Conservation (phyloP, 257 asterid species). For the Nicotiana tabacum region DNA sequence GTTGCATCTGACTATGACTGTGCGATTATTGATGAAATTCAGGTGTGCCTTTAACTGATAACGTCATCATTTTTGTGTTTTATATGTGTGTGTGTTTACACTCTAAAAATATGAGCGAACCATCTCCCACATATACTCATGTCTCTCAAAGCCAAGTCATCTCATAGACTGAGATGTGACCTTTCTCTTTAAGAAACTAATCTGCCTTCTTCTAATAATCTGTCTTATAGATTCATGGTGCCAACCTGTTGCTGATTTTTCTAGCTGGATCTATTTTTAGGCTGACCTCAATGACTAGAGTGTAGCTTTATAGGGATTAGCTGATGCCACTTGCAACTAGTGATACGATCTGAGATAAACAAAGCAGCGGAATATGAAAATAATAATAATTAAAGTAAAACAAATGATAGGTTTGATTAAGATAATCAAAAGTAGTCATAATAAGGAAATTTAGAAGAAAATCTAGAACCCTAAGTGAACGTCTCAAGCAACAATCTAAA, state of each 20-base stretch:
- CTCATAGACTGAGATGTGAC: background rate
- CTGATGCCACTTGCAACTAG: background rate
- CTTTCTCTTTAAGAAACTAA: background rate
- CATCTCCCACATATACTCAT: background rate
- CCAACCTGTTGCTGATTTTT: background rate
- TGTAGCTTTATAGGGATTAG: background rate
- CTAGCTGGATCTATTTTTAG: background rate
- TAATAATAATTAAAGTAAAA: too few relatives aligned
- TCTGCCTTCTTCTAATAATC: background rate
- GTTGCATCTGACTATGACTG: conserved; percentile 59
- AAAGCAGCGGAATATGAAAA: too few relatives aligned
- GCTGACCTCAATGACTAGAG: background rate
- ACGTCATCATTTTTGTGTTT: background rate
- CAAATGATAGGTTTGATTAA: too few relatives aligned
- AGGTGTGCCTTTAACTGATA: conserved; percentile 36
- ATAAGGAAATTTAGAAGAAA: too few relatives aligned
- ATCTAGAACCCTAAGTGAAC: too few relatives aligned
- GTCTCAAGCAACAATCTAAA: too few relatives aligned
- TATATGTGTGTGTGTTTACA: background rate
- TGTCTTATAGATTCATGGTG: background rate
- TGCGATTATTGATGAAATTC: conserved; percentile 96
- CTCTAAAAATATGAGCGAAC: background rate
- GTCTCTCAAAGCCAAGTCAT: background rate
- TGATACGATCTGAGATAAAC: background rate
- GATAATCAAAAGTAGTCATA: too few relatives aligned